Evolutionary conservation across 768 basidiomycete species (phyloP).

Genomic region (Rhizopogon rudus): DNA sequence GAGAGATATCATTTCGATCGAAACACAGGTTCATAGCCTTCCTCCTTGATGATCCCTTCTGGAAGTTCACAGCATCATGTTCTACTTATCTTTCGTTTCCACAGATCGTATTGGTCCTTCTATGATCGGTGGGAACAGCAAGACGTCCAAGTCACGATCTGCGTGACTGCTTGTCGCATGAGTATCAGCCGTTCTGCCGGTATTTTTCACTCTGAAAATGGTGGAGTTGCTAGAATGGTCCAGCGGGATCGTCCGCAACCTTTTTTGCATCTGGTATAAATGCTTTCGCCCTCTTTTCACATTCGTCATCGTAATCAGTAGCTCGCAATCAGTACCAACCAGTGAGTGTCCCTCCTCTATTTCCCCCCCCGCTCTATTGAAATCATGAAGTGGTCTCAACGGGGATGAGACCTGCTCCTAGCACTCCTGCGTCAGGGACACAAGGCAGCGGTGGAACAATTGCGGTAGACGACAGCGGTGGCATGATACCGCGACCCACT

Average conservation of each 20-base stretch:
- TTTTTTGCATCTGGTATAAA: not conserved
- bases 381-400: not conserved
- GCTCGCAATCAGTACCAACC: not conserved
- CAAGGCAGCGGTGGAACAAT: not conserved
- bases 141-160: slow-evolving; percentile 1
- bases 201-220: not conserved
- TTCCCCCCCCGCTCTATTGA: not conserved
- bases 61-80: not conserved
- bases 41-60: not conserved
- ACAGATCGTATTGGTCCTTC: not conserved
- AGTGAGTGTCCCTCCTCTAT: not conserved
- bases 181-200: not conserved
- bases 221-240: not conserved
- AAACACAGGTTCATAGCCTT: not conserved
- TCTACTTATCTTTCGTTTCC: not conserved
- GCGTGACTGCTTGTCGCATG: not conserved
- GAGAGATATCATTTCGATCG: no score
- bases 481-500: not conserved
- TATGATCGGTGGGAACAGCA: not conserved
- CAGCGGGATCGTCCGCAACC: not conserved
- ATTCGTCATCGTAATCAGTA: not conserved
- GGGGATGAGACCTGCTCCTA: not conserved
- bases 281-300: not conserved
- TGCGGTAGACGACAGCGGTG: not conserved
- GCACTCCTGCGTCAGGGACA: not conserved